phyloP scores from a whole-genome alignment of 371 early-diverging fungal species.

The Mucor indicus region DNA sequence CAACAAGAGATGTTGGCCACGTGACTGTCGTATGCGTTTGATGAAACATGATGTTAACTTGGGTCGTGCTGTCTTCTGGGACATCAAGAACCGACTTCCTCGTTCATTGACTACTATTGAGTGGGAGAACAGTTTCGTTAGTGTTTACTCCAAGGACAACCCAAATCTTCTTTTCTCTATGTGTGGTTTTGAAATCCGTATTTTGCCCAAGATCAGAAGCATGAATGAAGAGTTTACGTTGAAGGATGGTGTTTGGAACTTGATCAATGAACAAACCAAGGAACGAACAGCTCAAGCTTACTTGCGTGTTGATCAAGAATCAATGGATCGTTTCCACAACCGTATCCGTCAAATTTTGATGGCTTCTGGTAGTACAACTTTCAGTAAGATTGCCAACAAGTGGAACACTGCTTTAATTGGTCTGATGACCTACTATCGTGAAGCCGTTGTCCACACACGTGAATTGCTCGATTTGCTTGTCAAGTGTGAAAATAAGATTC shows the following conservation, averaged over 20 bases:
- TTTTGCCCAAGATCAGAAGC: constrained; percentile 87
- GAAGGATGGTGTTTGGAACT: constrained; percentile 96
- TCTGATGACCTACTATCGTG: constrained; percentile 97
- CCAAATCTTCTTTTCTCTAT: constrained; percentile 93
- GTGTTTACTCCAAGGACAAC: constrained; percentile 95
- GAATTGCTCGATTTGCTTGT: constrained; percentile 95
- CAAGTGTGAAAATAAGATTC: constrained; percentile 97
- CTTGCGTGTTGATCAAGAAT: constrained; percentile 92
- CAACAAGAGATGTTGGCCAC: constrained; percentile 96
- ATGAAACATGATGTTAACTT: constrained; percentile 96
- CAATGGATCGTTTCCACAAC: constrained; percentile 91
- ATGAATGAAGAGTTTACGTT: constrained; percentile 86
- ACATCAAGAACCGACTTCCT: constrained; percentile 96
- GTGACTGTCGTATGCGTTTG: constrained; percentile 98
- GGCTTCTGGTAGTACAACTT: constrained; percentile 96
- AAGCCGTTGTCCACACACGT: constrained; percentile 96
- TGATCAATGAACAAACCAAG: constrained; percentile 95
- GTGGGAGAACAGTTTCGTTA: constrained; percentile 96
- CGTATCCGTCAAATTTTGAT: constrained; percentile 96
- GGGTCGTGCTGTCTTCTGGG: constrained; percentile 93
- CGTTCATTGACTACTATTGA: constrained; percentile 96
- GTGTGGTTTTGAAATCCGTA: constrained; percentile 89
- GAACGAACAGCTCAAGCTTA: constrained; percentile 97
- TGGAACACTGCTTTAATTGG: constrained; percentile 95
- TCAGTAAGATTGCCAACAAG: constrained; percentile 98